Base-by-base conservation (phyloP, 2,329 filamentous ascomycete species). In the Paracoccidioides lutzii region DNA sequence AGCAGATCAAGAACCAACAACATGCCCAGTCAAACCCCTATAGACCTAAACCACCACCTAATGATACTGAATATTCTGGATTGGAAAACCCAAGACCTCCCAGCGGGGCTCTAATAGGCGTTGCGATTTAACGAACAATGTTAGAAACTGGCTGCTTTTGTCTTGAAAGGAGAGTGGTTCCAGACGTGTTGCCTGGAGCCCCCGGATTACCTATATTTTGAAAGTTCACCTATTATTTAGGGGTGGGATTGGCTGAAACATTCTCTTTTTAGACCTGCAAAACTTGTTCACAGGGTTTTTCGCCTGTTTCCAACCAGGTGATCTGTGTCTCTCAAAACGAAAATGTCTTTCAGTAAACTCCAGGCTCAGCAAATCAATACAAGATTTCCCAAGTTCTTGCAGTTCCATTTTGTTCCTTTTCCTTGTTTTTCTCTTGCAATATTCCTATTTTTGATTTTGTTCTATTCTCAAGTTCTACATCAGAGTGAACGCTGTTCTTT, bases 1-100 rank as follows among this genome's bases (percentile, higher is more conserved):
- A 59, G 40, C 56, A 59, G 44, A 22, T 12, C 50, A 35, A 56
- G 53, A 41, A 46, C 44, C 42, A 52, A 38, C 54, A 51, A 30
- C 33, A 40, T 14, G 30, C 50, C 22, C 50, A 52, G 8, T 33
- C 38, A 38, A 46, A 44, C 43, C 52, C 52, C 2, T 7, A 28
- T 30, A 44, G 22, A 9, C 52, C 41, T 14, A 53, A 53, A 30
- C 41, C 9, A 38, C 52, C 52, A 14, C 52, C 52, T 33, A 46
- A 30, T 6, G 52, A 45, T 53, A 44, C 45, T 5, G 52, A 46
- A 9, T 53, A 30, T n/a, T 53, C 40, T 7, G n/a, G 32, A 22
- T 37, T 15, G 41, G 30, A 35, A 15, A 15, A 40, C 12, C 45
- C 52, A 1, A 28, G n/a, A 12, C 40, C 5, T 10, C 41, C 52